These are phyloP conservation scores for Trametes cinnabarina DNA, from an alignment of 768 basidiomycete genomes.

Conservation along the genomic window DNA sequence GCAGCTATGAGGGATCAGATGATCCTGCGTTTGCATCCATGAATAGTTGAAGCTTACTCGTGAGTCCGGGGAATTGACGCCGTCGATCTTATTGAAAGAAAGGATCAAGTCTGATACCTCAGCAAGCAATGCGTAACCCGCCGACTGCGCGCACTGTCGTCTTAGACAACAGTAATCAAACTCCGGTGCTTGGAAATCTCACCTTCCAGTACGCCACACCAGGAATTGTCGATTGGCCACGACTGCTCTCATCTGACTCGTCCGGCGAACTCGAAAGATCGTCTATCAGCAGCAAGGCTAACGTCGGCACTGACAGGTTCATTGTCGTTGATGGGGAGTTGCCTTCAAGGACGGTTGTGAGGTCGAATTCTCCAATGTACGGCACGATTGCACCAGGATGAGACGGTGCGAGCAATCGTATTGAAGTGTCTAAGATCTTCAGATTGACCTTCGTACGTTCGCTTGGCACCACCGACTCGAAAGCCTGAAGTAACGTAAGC, in stretches of 20 bases:
- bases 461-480: constrained; percentile 89
- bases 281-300: constrained; percentile 56
- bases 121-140: constrained; percentile 68
- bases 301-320: constrained; percentile 44
- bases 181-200: constrained; percentile 18
- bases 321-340: constrained; percentile 57
- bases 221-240: constrained; percentile 14
- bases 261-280: constrained; percentile 39
- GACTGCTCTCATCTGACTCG: constrained; percentile 20
- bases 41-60: constrained; percentile 33
- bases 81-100: constrained; percentile 34
- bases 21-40: not conserved
- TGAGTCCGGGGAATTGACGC: constrained; percentile 29
- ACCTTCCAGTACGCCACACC: constrained; percentile 70
- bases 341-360: constrained; percentile 72
- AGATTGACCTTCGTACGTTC: constrained; percentile 77
- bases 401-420: constrained; percentile 55
- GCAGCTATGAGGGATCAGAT: constrained; percentile 42
- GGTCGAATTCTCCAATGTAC: constrained; percentile 62
- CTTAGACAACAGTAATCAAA: not conserved
- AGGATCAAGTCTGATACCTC: constrained; percentile 55
- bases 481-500: constrained; percentile 53
- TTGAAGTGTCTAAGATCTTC: constrained; percentile 61
- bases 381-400: constrained; percentile 66
- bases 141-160: constrained; percentile 34